Evolutionary conservation across 257 asterid genomes (phyloP).

Genomic region (Solanum raphanifolium): DNA sequence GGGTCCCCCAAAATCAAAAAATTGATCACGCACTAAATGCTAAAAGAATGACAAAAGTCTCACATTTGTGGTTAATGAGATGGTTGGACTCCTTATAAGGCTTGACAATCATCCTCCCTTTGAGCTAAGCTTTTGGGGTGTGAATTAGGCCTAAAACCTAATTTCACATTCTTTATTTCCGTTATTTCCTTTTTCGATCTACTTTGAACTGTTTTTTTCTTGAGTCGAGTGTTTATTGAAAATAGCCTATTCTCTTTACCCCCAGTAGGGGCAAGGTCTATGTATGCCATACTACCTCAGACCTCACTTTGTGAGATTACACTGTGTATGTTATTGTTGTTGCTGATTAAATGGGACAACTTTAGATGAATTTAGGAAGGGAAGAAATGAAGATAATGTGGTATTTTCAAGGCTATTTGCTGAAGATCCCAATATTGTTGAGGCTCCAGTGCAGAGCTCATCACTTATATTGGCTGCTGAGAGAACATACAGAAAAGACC

Average conservation of each 20-base stretch:
- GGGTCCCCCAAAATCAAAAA: too few relatives aligned
- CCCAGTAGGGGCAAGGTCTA: background rate
- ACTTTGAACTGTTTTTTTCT: background rate
- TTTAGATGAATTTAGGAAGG: conserved; percentile 16
- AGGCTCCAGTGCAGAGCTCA: conserved; percentile 26
- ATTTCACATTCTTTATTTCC: background rate
- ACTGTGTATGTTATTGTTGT: background rate
- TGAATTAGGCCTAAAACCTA: too few relatives aligned
- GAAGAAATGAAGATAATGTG: conserved; percentile 6
- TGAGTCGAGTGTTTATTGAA: too few relatives aligned
- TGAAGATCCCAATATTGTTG: conserved; percentile 16
- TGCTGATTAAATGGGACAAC: background rate
- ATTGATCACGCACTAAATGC: too few relatives aligned
- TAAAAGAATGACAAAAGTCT: too few relatives aligned
- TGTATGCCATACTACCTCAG: too few relatives aligned
- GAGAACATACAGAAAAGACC: conserved; percentile 73
- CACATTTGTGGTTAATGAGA: too few relatives aligned
- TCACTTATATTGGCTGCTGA: conserved; percentile 56
- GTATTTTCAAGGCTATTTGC: conserved; percentile 39
- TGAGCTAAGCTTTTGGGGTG: too few relatives aligned
- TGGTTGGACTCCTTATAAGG: too few relatives aligned
- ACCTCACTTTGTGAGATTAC: background rate
- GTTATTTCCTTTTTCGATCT: background rate
- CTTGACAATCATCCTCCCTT: too few relatives aligned
- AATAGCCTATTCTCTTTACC: background rate